Evolutionary conservation across 257 asterid genomes (phyloP).

Genomic region (Henckelia pumila): DNA sequence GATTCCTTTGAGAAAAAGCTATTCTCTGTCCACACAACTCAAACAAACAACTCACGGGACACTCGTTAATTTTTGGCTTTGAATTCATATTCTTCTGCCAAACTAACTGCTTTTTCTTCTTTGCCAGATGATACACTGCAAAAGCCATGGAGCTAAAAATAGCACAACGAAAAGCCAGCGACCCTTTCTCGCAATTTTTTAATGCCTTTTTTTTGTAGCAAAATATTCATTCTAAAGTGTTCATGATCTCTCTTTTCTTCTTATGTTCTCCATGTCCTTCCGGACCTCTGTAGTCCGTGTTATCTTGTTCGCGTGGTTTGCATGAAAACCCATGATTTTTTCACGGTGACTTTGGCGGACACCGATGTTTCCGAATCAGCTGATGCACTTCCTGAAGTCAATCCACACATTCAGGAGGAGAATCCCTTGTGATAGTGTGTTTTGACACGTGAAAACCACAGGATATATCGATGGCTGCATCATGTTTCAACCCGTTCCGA

Average conservation of each 20-base stretch:
- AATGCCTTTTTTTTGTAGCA: constrained; percentile 26
- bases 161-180: not conserved
- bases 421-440: constrained; percentile 33
- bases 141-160: constrained; percentile 5
- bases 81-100: constrained; percentile 42
- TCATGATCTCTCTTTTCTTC: constrained; percentile 11
- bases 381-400: constrained; percentile 84
- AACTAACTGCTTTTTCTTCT: constrained; percentile 31
- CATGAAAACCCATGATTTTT: constrained; percentile 41
- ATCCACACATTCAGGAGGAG: constrained; percentile 75
- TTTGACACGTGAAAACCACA: constrained; percentile 20
- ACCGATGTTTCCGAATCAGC: constrained; percentile 70
- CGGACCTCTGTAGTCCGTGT: constrained; percentile 3
- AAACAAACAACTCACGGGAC: constrained; percentile 55
- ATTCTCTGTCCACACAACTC: constrained; percentile 23
- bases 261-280: not conserved
- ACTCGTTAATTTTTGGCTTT: constrained; percentile 40
- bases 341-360: not conserved
- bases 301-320: constrained; percentile 7
- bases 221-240: constrained; percentile 23
- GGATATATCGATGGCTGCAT: constrained; percentile 40
- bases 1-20: constrained; percentile 12
- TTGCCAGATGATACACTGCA: constrained; percentile 32
- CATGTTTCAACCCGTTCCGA: constrained; percentile 76
- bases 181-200: constrained; percentile 32